Percentiles rank a stretch among this genome's conserved stretches.
These are phyloP conservation scores for Cryptosporidium muris DNA, from an alignment of 169 alveolate species.

Conservation along the genomic window DNA sequence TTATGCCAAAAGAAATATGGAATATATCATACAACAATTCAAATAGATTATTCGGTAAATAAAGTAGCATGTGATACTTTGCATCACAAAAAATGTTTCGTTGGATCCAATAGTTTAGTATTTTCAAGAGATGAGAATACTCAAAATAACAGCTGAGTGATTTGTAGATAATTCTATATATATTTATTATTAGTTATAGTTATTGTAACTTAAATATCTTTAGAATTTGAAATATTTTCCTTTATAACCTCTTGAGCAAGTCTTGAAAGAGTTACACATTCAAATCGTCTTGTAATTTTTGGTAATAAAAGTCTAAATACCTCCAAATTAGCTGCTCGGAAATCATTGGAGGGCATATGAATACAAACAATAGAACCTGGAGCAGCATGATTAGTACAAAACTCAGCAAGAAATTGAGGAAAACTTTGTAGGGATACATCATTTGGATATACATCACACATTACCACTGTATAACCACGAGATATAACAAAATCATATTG, in stretches of 20 bases:
- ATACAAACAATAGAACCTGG: constrained; percentile 73
- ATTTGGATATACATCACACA: constrained; percentile 73
- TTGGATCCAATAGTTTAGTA: constrained; percentile 7
- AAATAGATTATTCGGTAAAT: constrained; percentile 82
- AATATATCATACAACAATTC: constrained; percentile 87
- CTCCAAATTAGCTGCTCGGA: constrained; percentile 60
- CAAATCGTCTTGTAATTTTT: constrained; percentile 30
- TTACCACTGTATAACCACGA: constrained; percentile 54
- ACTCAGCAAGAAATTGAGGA: constrained; percentile 68
- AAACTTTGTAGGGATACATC: constrained; percentile 67
- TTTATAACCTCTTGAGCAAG: constrained; percentile 23
- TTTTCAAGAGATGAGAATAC: background rate
- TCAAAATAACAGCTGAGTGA: background rate
- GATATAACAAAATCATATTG: constrained; percentile 60
- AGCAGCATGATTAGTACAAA: constrained; percentile 59
- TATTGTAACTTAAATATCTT: background rate
- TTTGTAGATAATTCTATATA: background rate
- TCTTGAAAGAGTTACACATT: constrained; percentile 71
- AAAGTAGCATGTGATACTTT: constrained; percentile 80
- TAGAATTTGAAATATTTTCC: constrained; percentile 4
- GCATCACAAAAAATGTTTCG: constrained; percentile 82
- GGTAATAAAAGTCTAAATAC: constrained; percentile 65
- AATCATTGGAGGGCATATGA: constrained; percentile 66
- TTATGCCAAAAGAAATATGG: constrained; percentile 84
- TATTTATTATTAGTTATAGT: background rate